Base-by-base conservation (phyloP, 2,329 filamentous ascomycete species). In the Pseudogymnoascus sp. region DNA sequence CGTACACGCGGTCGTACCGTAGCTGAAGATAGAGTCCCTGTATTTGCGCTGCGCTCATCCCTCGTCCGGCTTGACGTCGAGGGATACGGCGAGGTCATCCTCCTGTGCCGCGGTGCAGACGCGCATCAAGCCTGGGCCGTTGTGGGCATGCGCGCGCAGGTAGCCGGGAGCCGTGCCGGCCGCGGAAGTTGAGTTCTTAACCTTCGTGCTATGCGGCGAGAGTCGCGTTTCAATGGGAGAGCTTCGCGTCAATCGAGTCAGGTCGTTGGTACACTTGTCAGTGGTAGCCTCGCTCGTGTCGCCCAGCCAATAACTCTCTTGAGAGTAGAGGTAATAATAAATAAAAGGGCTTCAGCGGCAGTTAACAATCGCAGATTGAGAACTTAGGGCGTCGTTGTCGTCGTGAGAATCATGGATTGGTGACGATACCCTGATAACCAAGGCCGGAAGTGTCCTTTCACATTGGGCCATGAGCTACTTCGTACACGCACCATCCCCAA, bases 1-100 rank as follows among this genome's bases (percentile, higher is more conserved):
- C 67, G 67, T 65, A 70, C 73, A 25, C 72, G 66, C 3, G 72
- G 68, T 37, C 72, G 68, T 23, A 72, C 46, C 28, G 46, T 68
- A 42, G 63, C 69, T 21, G 66, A 65, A 56, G 59, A 66, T 21
- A 65, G 37, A 31, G 49, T 43, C 21, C 59, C 56, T 21, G 62
- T 62, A 16, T 43, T 40, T 23, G 60, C 60, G 28, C 43, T 49
- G 43, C 28, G 28, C 37, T 34, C 28, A 62, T 62, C 60, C 38
- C 56, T 37, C 56, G 25, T 49, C 21, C 18, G 40, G 61, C 37
- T 40, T 62, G 36, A 59, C 37, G 61, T 60, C 23, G 61, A 31
- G 18, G 43, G 46, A 60, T 60, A 62, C 28, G 61, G 43, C 42
- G 61, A 62, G 61, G 61, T 59, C 61, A 62, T 62, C 61, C 42